Evolutionary conservation across 441 rosid species (phyloP).

Genomic region (Arabidopsis hybrid): DNA sequence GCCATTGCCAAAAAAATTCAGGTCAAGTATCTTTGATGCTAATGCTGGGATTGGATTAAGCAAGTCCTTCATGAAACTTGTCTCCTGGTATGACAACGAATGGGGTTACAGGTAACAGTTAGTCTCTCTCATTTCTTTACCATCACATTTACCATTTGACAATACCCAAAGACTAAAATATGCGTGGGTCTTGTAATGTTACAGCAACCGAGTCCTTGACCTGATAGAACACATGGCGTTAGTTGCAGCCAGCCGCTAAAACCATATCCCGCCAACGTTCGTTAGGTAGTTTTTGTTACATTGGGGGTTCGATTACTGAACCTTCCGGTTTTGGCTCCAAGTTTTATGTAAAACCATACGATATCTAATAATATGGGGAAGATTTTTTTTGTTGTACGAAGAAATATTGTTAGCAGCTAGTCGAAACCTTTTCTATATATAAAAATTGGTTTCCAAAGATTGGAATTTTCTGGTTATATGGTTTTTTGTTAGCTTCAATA

Average conservation of each 20-base stretch:
- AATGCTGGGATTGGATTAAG: slow-evolving; percentile 93
- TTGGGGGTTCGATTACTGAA: slow-evolving; percentile 8
- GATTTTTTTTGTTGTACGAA: background rate
- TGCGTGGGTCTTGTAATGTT: slow-evolving; percentile 23
- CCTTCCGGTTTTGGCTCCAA: slow-evolving; percentile 24
- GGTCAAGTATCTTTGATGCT: slow-evolving; percentile 98
- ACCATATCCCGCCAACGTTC: background rate
- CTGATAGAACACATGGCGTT: slow-evolving; percentile 91
- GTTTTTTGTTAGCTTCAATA: background rate
- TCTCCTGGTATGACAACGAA: slow-evolving; percentile 95
- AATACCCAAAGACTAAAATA: slow-evolving; percentile 3
- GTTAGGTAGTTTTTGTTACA: slow-evolving; percentile 15
- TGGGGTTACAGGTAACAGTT: slow-evolving; percentile 93
- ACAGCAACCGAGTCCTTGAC: slow-evolving; percentile 95
- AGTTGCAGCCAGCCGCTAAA: slow-evolving; percentile 65
- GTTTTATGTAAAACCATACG: slow-evolving; percentile 12
- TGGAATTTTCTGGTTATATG: background rate
- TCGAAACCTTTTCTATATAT: background rate
- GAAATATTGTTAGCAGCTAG: background rate
- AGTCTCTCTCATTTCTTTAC: background rate
- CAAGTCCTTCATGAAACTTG: slow-evolving; percentile 79
- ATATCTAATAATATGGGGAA: background rate
- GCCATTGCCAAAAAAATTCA: slow-evolving; percentile 32
- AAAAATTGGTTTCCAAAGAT: background rate
- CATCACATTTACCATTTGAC: background rate